Evolutionary conservation across 1,139 yeast genomes (phyloP), one percentile per base, ranked within the genome.

Genomic region (Suhomyces bribrorum): DNA sequence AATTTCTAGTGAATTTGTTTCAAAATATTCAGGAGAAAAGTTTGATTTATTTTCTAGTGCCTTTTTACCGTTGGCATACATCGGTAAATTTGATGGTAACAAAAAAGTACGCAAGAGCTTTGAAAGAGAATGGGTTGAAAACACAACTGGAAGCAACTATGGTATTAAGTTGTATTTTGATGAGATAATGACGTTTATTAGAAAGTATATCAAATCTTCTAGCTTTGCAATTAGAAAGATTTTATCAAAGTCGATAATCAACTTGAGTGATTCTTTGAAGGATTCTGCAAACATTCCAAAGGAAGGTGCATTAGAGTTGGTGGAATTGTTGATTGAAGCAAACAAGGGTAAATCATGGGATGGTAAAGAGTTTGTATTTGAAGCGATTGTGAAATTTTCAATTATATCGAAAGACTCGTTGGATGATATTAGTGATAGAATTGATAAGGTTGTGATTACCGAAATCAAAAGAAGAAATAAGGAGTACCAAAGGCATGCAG

Each of bases 291-390:
- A 54, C 16, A 55, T 66, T 16, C 59, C 68, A 9, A 49, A 53
- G 2, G 46, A 53, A 3, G 51, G 61, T 28, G 46, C 54, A 15
- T 41, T 47, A 2, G 66, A 68, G 14, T 57, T 89, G 16, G 74
- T 86, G 40, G 63, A 66, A 0, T 67, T 82, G 5, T 66, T 89
- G 37, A 55, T 86, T 15, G 76, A 74, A 30, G 80, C 95, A 0
- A 73, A 83, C 43, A 69, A 74, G 39, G 97, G 97, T 0, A 78
- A 92, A 44, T 77, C 94, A 7, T 92, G 96, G 95, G 75, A 75
- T 14, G 97, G 97, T 7, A 92, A 92, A 54, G 96, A 88, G 48
- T 61, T 71, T 29, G 75, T 92, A 2, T 66, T 88, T 22, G 80
- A 78, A 29, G 88, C 96, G 0, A 62, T 90, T 35, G 84, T 87